Percentiles rank a stretch among this genome's conserved stretches.
Conservation (phyloP, 2,329 filamentous ascomycete genomes). For the Penicillium thymicola region DNA sequence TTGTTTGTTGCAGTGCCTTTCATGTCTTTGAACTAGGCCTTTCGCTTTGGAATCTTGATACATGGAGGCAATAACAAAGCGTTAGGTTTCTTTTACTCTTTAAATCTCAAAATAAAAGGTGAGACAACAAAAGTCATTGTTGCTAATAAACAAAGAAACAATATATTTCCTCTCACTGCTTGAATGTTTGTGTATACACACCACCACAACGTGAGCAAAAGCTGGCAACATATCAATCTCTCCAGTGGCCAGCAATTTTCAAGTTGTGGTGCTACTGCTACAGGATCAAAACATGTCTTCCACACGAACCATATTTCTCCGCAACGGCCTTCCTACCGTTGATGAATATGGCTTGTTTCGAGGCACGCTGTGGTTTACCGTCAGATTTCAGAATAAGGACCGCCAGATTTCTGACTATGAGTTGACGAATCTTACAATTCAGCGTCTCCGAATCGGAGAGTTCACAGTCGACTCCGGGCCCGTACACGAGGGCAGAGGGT, state of each 20-base stretch:
- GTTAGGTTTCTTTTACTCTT: too few species aligned
- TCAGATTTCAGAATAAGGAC: neutral
- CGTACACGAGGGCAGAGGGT: neutral
- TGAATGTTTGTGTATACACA: neutral
- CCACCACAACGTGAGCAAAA: neutral
- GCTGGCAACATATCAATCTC: rapidly evolving
- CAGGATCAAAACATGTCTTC: neutral
- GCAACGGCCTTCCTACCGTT: neutral
- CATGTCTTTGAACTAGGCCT: neutral
- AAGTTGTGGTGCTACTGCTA: neutral
- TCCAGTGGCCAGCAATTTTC: neutral
- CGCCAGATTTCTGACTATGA: neutral
- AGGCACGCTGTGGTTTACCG: neutral
- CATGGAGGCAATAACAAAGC: too few species aligned
- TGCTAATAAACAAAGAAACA: neutral
- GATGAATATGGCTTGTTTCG: neutral
- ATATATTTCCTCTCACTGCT: neutral
- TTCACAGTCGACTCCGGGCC: neutral
- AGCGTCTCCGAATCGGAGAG: neutral
- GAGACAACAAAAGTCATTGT: neutral
- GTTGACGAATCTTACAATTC: neutral
- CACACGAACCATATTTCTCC: neutral
- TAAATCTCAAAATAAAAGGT: neutral
- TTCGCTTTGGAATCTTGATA: too few species aligned
- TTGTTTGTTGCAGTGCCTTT: neutral